Percentiles rank a stretch among this genome's conserved stretches.
phyloP scores from a whole-genome alignment of 768 basidiomycete genomes.

The Myochromella boudieri region DNA sequence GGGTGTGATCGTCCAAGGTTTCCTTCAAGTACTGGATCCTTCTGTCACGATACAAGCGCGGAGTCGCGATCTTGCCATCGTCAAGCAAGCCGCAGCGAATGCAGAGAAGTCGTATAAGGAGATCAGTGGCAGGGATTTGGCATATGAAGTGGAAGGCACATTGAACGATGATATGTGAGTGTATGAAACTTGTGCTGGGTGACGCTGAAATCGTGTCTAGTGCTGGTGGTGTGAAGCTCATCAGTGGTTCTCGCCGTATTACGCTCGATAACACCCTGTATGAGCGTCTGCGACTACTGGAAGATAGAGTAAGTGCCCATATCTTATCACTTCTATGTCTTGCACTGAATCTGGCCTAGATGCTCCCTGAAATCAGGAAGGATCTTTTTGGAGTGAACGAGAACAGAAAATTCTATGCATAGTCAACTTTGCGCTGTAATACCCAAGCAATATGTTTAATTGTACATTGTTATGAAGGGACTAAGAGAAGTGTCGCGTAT shows the following conservation, averaged over 20 bases:
- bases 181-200: conserved; percentile 26
- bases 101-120: conserved; percentile 73
- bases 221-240: conserved; percentile 83
- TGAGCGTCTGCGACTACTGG: conserved; percentile 83
- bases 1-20: conserved; percentile 81
- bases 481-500: too few species aligned
- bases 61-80: conserved; percentile 60
- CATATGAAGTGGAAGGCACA: conserved; percentile 56
- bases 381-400: conserved; percentile 88
- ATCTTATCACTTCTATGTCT: background rate
- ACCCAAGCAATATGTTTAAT: too few species aligned
- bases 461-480: too few species aligned
- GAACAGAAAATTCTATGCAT: conserved; percentile 91
- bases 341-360: conserved; percentile 46
- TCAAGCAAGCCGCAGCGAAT: conserved; percentile 59
- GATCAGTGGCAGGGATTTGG: conserved; percentile 69
- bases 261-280: conserved; percentile 94
- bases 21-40: conserved; percentile 80
- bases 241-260: conserved; percentile 73
- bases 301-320: conserved; percentile 71
- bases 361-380: conserved; percentile 92
- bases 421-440: too few species aligned
- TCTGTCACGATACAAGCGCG: conserved; percentile 66
- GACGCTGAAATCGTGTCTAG: conserved; percentile 34
- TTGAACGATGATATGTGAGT: conserved; percentile 67